Base-by-base conservation (phyloP, 1,284 basidiomycete species). In the Puccinia novopanici region DNA sequence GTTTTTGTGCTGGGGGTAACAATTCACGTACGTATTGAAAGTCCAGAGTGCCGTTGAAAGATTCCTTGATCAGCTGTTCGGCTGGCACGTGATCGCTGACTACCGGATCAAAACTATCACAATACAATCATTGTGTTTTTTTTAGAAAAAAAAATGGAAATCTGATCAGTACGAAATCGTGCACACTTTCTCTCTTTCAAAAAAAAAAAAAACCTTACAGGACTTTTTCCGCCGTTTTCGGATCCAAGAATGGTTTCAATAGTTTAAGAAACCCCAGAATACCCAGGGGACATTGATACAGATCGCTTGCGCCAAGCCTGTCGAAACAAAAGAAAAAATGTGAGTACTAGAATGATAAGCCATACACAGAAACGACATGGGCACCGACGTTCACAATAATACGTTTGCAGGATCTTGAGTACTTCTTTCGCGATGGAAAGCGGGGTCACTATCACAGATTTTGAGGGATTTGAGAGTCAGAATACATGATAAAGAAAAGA, bases 191-290 rank as follows among this genome's bases (percentile, higher is more conserved):
- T 37, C 73, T 42, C 5, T n/a, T n/a, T n/a, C n/a, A n/a, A 75
- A 76, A 52, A 42, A 34, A 12, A 24, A 13, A 37, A 24, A 55
- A 0, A n/a, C n/a, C 78, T 0, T 61, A 81, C 81, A 88, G 59
- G 78, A 92, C 92, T 89, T 96, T 96, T 83, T 94, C 93, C 76
- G 92, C 89, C 0, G 94, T 96, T 61, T 94, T 89, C 6, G 94
- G 94, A 85, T 96, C 94, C 81, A 97, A 86, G 88, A 96, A 94
- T 0, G 94, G 93, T 9, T 90, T 88, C 82, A 97, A 92, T 54
- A 91, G 92, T 82, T 91, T 91, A 87, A 94, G 95, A 88, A 78
- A 55, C 45, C 34, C n/a, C 67, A 30, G 24, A 81, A 61, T 54
- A 78, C 61, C 82, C 83, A 84, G 24, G 94, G 93, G 73, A 94